Base-by-base conservation (phyloP, 192 early-diverging fungal genomes). In the Rhizoclosmatium sp. region DNA sequence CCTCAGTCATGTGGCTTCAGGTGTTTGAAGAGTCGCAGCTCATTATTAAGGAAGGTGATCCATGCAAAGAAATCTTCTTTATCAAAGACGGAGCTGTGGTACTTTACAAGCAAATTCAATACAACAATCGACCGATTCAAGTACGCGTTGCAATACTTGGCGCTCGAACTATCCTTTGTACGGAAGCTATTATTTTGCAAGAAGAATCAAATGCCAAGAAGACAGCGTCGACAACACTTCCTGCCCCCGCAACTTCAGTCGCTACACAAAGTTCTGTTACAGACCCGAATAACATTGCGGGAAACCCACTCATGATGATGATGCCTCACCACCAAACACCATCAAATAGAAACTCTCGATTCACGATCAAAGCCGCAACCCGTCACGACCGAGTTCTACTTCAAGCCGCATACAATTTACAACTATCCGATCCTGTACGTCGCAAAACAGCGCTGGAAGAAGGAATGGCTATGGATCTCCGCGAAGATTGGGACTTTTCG, bases 91-190 rank as follows among this genome's bases (percentile, higher is more conserved):
- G 75, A 10, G 65, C 75, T 5, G 75, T 76, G 7, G 21, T 23
- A 42, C 41, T 76, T 40, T 62, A 76, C 49, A 65, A 67, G 42
- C 44, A 16, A 21, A 67, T 76, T 19, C 31, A 19, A 21, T 66
- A 54, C n/a, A 76, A 76, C 14, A 47, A 39, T 23, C 23, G 10
- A 23, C 44, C 46, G 4, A 44, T 62, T n/a, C 16, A 65, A 16
- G 75, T 76, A 7, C 65, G 66, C 23, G 65, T 76, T 67, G 75
- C 64, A 46, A 65, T 76, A 39, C 19, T 76, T 2, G 75, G 75
- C 10, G 3, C 4, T 2, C 19, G 45, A 10, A 10, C 62, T 2
- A 67, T 67, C 19, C 14, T 76, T 2, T 65, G 75, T 1, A 39
- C 51, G 3, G 75, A 76, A 41, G 75, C 69, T 7, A 49, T 71